Conservation (phyloP, 495 filamentous ascomycete species). For the Lasiosphaeria hispida region DNA sequence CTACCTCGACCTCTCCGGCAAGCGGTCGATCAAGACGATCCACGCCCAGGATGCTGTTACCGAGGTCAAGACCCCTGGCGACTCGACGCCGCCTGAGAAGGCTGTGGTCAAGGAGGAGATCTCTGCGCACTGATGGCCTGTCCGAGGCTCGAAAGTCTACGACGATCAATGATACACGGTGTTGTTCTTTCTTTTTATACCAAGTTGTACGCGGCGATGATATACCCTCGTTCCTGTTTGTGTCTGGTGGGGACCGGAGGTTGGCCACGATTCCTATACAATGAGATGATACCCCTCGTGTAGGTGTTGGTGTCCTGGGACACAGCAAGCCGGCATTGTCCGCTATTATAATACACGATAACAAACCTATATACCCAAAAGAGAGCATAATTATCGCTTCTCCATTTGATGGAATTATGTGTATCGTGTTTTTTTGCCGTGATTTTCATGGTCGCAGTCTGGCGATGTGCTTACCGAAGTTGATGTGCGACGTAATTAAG, state of each 20-base stretch:
- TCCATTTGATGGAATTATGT: too few relatives aligned
- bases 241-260: background rate
- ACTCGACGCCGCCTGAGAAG: conserved; percentile 35
- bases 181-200: background rate
- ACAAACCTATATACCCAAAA: background rate
- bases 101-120: conserved; percentile 19
- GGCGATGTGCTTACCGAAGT: too few relatives aligned
- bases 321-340: background rate
- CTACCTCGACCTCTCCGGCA: conserved; percentile 65
- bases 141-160: background rate
- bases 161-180: too few relatives aligned
- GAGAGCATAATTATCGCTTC: too few relatives aligned
- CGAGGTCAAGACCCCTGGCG: conserved; percentile 20
- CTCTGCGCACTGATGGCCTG: conserved; percentile 4
- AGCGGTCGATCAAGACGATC: conserved; percentile 41
- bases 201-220: background rate
- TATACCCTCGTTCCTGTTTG: conserved; percentile 16
- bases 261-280: too few relatives aligned
- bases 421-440: too few relatives aligned
- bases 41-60: conserved; percentile 30
- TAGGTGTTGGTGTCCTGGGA: background rate
- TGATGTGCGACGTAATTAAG: too few relatives aligned
- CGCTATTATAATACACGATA: background rate
- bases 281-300: conserved; percentile 17
- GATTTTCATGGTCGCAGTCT: too few relatives aligned